Percentiles rank a stretch among this genome's conserved stretches.
phyloP scores from a whole-genome alignment of 2,329 filamentous ascomycete genomes.

The Pestalotiopsis fici region DNA sequence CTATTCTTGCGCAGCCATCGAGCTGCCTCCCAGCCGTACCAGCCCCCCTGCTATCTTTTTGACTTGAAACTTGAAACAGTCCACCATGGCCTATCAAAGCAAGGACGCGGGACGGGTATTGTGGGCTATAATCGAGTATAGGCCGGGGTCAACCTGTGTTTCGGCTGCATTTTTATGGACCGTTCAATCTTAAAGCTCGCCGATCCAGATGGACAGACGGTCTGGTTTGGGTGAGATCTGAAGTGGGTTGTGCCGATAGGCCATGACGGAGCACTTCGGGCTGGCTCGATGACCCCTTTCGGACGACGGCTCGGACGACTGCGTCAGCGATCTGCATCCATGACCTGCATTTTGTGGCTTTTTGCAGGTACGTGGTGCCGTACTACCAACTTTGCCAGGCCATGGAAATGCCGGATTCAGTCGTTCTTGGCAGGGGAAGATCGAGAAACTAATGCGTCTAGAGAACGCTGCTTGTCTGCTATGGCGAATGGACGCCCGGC shows the following conservation, averaged over 20 bases:
- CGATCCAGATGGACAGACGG: slow-evolving; percentile 4
- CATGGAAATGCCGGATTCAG: slow-evolving; percentile 4
- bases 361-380: slow-evolving; percentile 8
- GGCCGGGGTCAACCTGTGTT: slow-evolving; percentile 1
- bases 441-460: not conserved
- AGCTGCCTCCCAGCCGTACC: not conserved
- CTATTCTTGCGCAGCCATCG: not conserved
- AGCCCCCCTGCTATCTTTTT: not conserved
- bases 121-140: not conserved
- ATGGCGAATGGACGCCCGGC: not conserved
- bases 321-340: slow-evolving; percentile 25
- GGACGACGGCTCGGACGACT: slow-evolving; percentile 22
- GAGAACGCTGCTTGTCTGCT: not conserved
- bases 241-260: not conserved
- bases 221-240: slow-evolving; percentile 1
- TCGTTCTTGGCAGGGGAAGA: slow-evolving; percentile 22
- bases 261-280: not conserved
- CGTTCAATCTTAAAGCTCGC: slow-evolving; percentile 7
- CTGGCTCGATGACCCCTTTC: slow-evolving; percentile 12
- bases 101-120: not conserved
- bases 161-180: slow-evolving; percentile 2
- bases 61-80: slow-evolving; percentile 2
- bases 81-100: not conserved
- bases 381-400: not conserved
- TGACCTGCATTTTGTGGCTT: slow-evolving; percentile 15